Base-by-base conservation (phyloP, 1,139 yeast species). In the Suhomyces guaymorum region DNA sequence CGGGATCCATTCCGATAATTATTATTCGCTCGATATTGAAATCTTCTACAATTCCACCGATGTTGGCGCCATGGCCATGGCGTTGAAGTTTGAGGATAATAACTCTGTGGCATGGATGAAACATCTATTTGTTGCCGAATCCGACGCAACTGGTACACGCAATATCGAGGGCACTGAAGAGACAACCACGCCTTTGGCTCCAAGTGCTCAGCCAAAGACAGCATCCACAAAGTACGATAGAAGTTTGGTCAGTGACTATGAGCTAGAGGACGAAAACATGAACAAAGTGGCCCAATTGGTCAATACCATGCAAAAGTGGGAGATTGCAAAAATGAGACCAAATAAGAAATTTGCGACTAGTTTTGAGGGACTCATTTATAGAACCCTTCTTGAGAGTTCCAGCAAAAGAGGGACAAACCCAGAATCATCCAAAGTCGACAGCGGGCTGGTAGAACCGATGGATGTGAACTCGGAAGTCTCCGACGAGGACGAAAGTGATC, bases 1-100 rank as follows among this genome's bases (percentile, higher is more conserved):
- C 55, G 94, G 95, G 1, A 78, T 74, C 31, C 89, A 84, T 52
- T 73, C 88, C 1, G 75, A 78, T 32, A 72, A 69, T 43, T 90
- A 86, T 60, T 89, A 89, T 54, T 68, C 85, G 8, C 63, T 90
- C 25, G 79, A 80, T 23, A 71, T 88, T 24, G 74, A 78, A 25
- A 69, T 85, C 9, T 85, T 82, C 62, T 71, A 76, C 39, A 78
- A 78, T 27, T 56, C 66, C 2, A 50, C 68, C n/a, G 92, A 85
- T 46, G 57, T 60, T 9, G 61, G 61, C 37, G 54, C 80, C 26
- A 35, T 48, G 24, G 24, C 41, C 7, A 33, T 39, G 41, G 39
- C 46, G 26, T 30, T 41, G 35, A 40, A 44, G 20, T 37, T 35
- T 20, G 46, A 44, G n/a, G 43, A 44, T 18, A 37, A 38, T 18